Base-by-base conservation (phyloP, 2,329 filamentous ascomycete genomes). In the Claviceps fusiformis region DNA sequence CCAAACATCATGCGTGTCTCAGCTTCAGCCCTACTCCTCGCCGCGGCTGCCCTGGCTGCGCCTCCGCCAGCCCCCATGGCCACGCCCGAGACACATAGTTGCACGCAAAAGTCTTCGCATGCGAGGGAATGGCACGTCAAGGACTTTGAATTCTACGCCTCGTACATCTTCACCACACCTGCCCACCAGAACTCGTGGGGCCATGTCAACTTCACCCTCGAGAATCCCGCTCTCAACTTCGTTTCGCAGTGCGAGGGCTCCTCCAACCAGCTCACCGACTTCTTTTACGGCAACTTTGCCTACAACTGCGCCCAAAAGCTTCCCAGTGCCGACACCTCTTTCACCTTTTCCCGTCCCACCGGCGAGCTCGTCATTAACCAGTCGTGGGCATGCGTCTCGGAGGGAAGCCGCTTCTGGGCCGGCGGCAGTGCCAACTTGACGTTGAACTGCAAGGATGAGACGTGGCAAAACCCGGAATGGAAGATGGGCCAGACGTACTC, bases 121-220 rank as follows among this genome's bases (percentile, higher is more conserved):
- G 51, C 64, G 50, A 50, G 37, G 8, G 48, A 57, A 9, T 79
- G 76, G 75, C 65, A 62, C 0, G 60, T 78, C 47, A 59, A 67
- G 49, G 62, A 67, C 63, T 76, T 80, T 57, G 70, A 73, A 63
- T 79, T 69, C 68, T 71, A 75, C 63, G 71, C 71, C n/a, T 70
- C 67, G 11, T 76, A 74, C 63, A 64, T 68, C 62, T 79, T 77
- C 68, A 69, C 68, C 17, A 79, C 74, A 2, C 76, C 77, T 0
- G 68, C 76, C 3, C 77, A 80, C 66, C 75, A 78, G 59, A 75
- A 73, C 63, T 71, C 71, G 2, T 70, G 65, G 64, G 77, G 76
- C 51, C 68, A 70, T 56, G 71, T 75, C 58, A 68, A 67, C 62
- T 80, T 80, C 67, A 74, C 72, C 58, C 66, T 79, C n/a, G 61